Base-by-base conservation (phyloP, 139 green algal genomes). In the Coccomyxa sp. region DNA sequence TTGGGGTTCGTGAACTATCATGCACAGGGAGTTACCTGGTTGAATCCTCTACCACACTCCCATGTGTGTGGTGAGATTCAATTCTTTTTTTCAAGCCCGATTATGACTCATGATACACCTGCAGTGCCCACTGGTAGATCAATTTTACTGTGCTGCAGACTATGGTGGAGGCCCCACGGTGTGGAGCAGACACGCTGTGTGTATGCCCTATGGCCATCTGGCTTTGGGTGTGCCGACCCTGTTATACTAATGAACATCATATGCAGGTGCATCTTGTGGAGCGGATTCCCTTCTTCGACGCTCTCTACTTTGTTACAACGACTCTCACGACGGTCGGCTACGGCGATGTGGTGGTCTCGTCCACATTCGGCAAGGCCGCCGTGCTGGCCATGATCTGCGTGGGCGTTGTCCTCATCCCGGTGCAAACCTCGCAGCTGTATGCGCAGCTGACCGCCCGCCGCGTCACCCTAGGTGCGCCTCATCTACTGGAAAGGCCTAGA, bases 401-500 rank as follows among this genome's bases (percentile, higher is more conserved):
- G 13, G 93, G 91, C 16, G 88, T 96, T 57, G 93, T 97, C 60
- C 74, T 95, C 66, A 96, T 97, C 86, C 94, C 94, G 13, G 92
- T 95, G 25, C 89, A 92, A 67, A 88, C 93, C 28, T 82, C 85
- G 27, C 86, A 93, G 88, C 85, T 97, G 66, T 96, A 94, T 83
- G 78, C 32, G 16, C 88, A 94, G 84, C 86, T 97, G 18, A 77
- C 68, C 32, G 88, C 90, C 0, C 84, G 93, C 58, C 82, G 90
- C 18, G 79, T 90, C 57, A 85, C 88, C 58, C 77, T 85, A 7
- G 90, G 90, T 87, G 75, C 76, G 82, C 9, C 75, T 81, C 51
- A 58, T 57, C 25, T 59, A 60, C 13, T 76, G 28, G 77, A 58
- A n/a, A n/a, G n/a, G n/a, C n/a, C n/a, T n/a, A 28, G 63, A 71